Base-by-base conservation (phyloP, 495 filamentous ascomycete genomes). In the Penicillium fimorum region DNA sequence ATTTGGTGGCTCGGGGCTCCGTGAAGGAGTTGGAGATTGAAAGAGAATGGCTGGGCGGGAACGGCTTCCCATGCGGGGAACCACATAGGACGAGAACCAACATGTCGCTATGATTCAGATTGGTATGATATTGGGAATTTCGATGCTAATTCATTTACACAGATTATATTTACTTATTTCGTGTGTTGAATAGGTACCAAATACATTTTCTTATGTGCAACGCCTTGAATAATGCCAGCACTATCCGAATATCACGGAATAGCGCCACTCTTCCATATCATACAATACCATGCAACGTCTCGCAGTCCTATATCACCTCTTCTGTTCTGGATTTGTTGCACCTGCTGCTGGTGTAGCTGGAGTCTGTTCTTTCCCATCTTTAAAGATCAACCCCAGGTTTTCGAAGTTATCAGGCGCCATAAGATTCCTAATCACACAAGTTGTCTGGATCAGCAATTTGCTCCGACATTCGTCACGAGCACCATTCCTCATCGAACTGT, bases 391-490 rank as follows among this genome's bases (percentile, higher is more conserved):
- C 1, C 94, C 94, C 24, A 98, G 77, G 60, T 98, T 98, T 72
- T 88, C 88, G 65, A 97, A 90, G 51, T 93, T 86, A 65, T 98
- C 94, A 50, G 83, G 89, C 18, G 91, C 91, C 94, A 98, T 98
- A 32, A 98, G 78, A 67, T 96, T 96, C 65, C 92, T 96, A 40
- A 10, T 29, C 17, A 62, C 17, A 30, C 13, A 30, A 2, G 37
- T 13, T 12, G 20, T 43, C 43, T 50, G 24, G 35, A 46, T 65
- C 46, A 60, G 58, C 11, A 51, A n/a, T 29, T 22, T 22, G 10
- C 52, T 25, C 29, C 5, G 18, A 8, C 24, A 43, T 49, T 11
- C 38, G 7, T 5, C 35, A 42, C 4, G 3, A 3, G 2, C 11
- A 12, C 20, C 18, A 20, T 29, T 37, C 20, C 25, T 20, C 35